A percentile compares a stretch with the other conserved stretches of the same genome.
phyloP scores from a whole-genome alignment of 805 yeast species.

The Gaillardinia entomophila region DNA sequence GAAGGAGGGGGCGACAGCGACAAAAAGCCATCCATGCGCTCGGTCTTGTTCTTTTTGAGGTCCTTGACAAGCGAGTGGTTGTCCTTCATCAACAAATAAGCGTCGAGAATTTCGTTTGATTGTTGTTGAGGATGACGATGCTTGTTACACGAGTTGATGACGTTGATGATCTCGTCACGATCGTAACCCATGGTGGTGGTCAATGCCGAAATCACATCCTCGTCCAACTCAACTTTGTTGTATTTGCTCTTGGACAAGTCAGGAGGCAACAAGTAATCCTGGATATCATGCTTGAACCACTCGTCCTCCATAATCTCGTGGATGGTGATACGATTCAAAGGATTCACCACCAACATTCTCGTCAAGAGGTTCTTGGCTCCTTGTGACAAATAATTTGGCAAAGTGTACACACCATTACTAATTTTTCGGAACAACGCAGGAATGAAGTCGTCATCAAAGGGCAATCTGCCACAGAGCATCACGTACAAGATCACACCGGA shows the following conservation, averaged over 20 bases:
- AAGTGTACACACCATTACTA: constrained; percentile 84
- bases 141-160: constrained; percentile 49
- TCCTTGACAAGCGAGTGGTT: constrained; percentile 67
- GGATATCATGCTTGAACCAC: constrained; percentile 82
- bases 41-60: constrained; percentile 47
- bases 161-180: constrained; percentile 72
- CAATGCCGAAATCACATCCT: constrained; percentile 67
- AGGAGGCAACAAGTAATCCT: constrained; percentile 70
- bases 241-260: constrained; percentile 32
- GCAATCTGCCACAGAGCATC: constrained; percentile 92
- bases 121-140: constrained; percentile 26
- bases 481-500: constrained; percentile 94
- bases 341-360: constrained; percentile 91
- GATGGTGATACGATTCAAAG: constrained; percentile 87
- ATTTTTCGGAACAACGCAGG: constrained; percentile 92
- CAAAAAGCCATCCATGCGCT: constrained; percentile 52
- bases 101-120: constrained; percentile 74
- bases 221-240: constrained; percentile 54
- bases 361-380: constrained; percentile 83
- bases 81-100: constrained; percentile 76
- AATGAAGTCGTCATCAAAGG: constrained; percentile 93
- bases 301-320: constrained; percentile 90
- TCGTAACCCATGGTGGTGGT: constrained; percentile 86
- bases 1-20: constrained; percentile 59
- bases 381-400: constrained; percentile 78